Percentiles rank a stretch among this genome's conserved stretches.
These are phyloP conservation scores for Uronychia binucleata DNA, from an alignment of 73 alveolate species.

Conservation along the genomic window DNA sequence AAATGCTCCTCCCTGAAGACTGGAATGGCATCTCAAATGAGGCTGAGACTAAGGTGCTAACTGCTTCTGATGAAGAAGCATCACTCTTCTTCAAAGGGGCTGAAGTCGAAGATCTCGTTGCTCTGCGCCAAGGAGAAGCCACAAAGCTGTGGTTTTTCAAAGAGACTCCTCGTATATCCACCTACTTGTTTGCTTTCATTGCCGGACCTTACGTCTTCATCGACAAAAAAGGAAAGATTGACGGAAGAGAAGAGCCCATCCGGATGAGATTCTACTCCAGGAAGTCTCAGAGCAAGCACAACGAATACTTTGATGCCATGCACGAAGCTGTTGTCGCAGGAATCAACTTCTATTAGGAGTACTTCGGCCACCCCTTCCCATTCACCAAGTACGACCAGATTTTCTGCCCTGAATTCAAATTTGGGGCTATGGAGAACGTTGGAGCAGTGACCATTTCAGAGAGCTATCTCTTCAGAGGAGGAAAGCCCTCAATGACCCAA, in stretches of 20 bases:
- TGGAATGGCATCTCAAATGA: constrained; percentile 92
- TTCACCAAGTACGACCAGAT: constrained; percentile 77
- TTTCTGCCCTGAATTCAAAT: constrained; percentile 79
- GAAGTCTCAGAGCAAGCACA: constrained; percentile 62
- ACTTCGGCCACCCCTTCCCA: constrained; percentile 65
- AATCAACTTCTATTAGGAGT: constrained; percentile 60
- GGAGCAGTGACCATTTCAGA: constrained; percentile 76
- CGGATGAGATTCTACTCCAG: constrained; percentile 78
- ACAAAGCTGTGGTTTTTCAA: constrained; percentile 1
- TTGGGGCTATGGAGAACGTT: constrained; percentile 69
- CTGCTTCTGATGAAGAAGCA: background rate
- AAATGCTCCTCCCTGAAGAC: constrained; percentile 82
- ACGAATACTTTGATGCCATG: constrained; percentile 56
- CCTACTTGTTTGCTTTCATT: constrained; percentile 85
- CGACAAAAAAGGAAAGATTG: constrained; percentile 20
- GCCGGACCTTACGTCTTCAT: constrained; percentile 78
- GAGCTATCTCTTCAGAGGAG: constrained; percentile 71
- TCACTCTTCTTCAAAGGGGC: background rate
- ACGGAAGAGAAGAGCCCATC: constrained; percentile 27
- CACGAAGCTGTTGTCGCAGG: constrained; percentile 68
- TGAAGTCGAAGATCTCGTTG: background rate
- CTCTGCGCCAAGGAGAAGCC: background rate
- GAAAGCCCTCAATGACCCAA: constrained; percentile 72
- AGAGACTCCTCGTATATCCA: constrained; percentile 74
- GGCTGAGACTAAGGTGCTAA: background rate